Percentiles rank a stretch among this genome's conserved stretches.
Conservation (phyloP, 805 yeast genomes). For the Middelhovenomyces tepae region DNA sequence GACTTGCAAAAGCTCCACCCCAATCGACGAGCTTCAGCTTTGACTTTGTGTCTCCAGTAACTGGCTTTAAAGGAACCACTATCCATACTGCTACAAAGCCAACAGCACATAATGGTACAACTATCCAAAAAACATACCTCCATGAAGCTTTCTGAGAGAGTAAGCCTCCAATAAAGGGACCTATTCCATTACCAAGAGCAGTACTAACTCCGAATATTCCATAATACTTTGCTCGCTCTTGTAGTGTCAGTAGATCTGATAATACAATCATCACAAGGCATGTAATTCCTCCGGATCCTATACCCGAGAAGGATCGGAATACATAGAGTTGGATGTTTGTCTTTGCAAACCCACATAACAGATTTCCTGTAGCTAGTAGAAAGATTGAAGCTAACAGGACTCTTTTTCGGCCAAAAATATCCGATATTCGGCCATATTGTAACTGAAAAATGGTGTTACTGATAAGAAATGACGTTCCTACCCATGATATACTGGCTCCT, state of each 20-base stretch:
- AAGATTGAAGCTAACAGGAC: constrained; percentile 34
- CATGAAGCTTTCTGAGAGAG: constrained; percentile 37
- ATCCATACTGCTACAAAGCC: constrained; percentile 24
- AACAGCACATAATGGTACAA: constrained; percentile 34
- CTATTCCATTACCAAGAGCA: constrained; percentile 44
- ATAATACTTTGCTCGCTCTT: constrained; percentile 48
- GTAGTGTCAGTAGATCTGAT: constrained; percentile 45
- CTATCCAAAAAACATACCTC: constrained; percentile 43
- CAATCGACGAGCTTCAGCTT: constrained; percentile 42
- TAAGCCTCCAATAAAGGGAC: constrained; percentile 47
- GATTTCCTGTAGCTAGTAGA: constrained; percentile 36
- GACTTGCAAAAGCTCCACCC: constrained; percentile 39
- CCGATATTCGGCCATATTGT: constrained; percentile 45
- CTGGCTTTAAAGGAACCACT: constrained; percentile 22
- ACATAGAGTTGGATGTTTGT: constrained; percentile 41
- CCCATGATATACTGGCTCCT: constrained; percentile 46
- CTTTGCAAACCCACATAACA: constrained; percentile 45
- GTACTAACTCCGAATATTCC: constrained; percentile 45
- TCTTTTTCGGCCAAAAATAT: constrained; percentile 44
- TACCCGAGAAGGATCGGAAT: constrained; percentile 47
- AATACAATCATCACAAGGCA: constrained; percentile 44
- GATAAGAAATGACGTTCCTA: constrained; percentile 45
- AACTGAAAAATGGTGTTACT: constrained; percentile 47
- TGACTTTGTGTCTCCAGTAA: constrained; percentile 32
- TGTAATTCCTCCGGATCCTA: constrained; percentile 47